These are phyloP conservation scores for Actinomucor elegans DNA, from an alignment of 371 early-diverging fungal genomes.

Conservation along the genomic window DNA sequence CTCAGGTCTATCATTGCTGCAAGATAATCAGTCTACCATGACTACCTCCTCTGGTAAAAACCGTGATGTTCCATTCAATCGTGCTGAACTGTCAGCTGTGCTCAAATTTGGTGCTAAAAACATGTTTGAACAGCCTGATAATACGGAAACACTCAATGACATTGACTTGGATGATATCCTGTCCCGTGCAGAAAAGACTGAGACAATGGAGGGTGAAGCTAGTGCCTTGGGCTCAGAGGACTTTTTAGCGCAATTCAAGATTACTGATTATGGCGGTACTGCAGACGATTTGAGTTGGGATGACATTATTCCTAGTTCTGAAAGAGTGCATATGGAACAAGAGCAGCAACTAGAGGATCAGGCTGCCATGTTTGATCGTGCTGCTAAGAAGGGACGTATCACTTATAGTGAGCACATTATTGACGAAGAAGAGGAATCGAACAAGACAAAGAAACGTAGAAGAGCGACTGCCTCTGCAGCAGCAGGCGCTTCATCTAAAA, in stretches of 20 bases:
- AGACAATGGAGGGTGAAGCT: constrained; percentile 67
- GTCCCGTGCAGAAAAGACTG: constrained; percentile 90
- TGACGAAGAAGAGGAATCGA: constrained; percentile 32
- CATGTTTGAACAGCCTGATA: constrained; percentile 84
- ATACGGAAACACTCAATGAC: constrained; percentile 80
- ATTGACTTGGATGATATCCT: constrained; percentile 95
- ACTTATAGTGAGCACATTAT: constrained; percentile 33
- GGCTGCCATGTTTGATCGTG: constrained; percentile 50
- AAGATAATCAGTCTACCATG: constrained; percentile 45
- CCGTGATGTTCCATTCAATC: constrained; percentile 54
- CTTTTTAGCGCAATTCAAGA: constrained; percentile 92
- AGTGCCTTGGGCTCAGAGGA: constrained; percentile 79
- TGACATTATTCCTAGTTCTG: constrained; percentile 91
- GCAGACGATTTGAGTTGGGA: constrained; percentile 86
- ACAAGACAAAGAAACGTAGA: constrained; percentile 14
- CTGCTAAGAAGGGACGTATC: constrained; percentile 47
- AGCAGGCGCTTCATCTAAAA: constrained; percentile 7
- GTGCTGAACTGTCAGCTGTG: constrained; percentile 90
- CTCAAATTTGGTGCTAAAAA: constrained; percentile 97
- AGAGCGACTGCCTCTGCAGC: not conserved
- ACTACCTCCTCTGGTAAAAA: constrained; percentile 47
- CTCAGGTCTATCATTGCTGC: constrained; percentile 74
- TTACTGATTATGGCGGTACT: constrained; percentile 87
- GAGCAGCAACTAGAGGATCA: constrained; percentile 51
- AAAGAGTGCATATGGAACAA: constrained; percentile 68